These are phyloP conservation scores for Tympanopsis confertula DNA, from an alignment of 2,329 filamentous ascomycete species.

Conservation along the genomic window DNA sequence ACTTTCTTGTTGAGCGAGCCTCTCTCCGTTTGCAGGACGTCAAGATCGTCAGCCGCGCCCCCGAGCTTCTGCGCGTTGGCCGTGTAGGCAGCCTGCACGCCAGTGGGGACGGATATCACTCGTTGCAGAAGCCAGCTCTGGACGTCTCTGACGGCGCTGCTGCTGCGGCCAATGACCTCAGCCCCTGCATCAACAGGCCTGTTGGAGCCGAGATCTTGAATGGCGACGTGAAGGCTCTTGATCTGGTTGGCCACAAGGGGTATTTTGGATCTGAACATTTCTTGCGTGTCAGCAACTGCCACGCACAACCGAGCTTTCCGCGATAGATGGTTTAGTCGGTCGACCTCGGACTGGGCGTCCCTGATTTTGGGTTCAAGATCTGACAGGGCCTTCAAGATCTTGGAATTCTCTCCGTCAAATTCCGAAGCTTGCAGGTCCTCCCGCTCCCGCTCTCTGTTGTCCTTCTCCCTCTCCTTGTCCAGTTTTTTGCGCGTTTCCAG, in stretches of 20 bases:
- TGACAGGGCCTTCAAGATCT: slow-evolving; percentile 1
- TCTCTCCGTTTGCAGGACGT: no score
- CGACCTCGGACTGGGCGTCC: slow-evolving; percentile 2
- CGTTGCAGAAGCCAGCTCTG: no score
- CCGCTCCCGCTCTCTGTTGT: not conserved
- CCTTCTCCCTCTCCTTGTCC: not conserved
- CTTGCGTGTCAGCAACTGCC: slow-evolving; percentile 4
- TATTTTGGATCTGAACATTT: slow-evolving; percentile 1
- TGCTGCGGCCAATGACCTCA: not conserved
- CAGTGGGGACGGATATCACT: no score
- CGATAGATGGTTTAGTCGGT: slow-evolving; percentile 3
- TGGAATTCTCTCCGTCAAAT: not conserved
- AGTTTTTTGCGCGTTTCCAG: slow-evolving; percentile 2
- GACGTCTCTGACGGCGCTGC: not conserved
- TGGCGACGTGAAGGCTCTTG: slow-evolving; percentile 1
- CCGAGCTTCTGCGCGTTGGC: no score
- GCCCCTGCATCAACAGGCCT: no score
- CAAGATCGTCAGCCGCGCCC: no score
- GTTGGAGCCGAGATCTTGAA: no score
- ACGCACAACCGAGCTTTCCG: slow-evolving; percentile 4
- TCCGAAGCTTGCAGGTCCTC: not conserved
- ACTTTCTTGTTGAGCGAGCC: no score
- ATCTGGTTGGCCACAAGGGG: not conserved
- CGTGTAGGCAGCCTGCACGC: no score
- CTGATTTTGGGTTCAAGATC: slow-evolving; percentile 1